Conservation (phyloP, 2,329 filamentous ascomycete species). For the Berkeleyomyces rouxiae region DNA sequence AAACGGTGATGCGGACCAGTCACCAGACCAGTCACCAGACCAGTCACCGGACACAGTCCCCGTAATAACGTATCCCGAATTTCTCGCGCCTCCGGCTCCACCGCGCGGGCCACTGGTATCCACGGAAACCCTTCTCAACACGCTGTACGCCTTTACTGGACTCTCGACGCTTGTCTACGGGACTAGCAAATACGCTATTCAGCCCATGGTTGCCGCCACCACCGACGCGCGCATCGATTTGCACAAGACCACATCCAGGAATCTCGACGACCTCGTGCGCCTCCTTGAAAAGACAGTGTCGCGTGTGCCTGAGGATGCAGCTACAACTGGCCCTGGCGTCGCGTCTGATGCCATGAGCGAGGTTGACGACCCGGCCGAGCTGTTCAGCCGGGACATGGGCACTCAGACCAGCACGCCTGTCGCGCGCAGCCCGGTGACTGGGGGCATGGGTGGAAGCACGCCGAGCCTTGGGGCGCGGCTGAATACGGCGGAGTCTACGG, state of each 20-base stretch:
- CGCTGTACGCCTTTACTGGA: slow-evolving; percentile 40
- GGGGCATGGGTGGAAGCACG: background rate
- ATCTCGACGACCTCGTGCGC: slow-evolving; percentile 30
- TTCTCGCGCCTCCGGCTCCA: slow-evolving; percentile 38
- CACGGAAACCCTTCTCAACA: slow-evolving; percentile 38
- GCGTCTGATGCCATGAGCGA: slow-evolving; percentile 28
- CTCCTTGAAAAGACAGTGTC: slow-evolving; percentile 43
- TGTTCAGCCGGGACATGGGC: slow-evolving; percentile 67
- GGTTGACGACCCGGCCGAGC: slow-evolving; percentile 51
- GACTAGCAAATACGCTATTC: slow-evolving; percentile 50
- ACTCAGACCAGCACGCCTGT: slow-evolving; percentile 48
- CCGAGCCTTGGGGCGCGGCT: background rate
- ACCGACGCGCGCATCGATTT: slow-evolving; percentile 36
- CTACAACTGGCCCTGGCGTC: background rate
- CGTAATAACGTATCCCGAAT: slow-evolving; percentile 56
- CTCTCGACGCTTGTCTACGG: slow-evolving; percentile 52
- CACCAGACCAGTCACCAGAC: slow-evolving; percentile 4
- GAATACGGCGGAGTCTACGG: background rate
- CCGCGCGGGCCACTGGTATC: slow-evolving; percentile 47
- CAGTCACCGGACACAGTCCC: slow-evolving; percentile 28
- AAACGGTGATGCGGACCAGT: background rate
- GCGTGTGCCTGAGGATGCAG: slow-evolving; percentile 31
- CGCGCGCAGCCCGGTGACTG: slow-evolving; percentile 4
- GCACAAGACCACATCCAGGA: slow-evolving; percentile 29
- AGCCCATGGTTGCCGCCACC: slow-evolving; percentile 40